These are phyloP conservation scores for Trypanosoma conorhini DNA, from an alignment of 208 protist species.

Conservation along the genomic window DNA sequence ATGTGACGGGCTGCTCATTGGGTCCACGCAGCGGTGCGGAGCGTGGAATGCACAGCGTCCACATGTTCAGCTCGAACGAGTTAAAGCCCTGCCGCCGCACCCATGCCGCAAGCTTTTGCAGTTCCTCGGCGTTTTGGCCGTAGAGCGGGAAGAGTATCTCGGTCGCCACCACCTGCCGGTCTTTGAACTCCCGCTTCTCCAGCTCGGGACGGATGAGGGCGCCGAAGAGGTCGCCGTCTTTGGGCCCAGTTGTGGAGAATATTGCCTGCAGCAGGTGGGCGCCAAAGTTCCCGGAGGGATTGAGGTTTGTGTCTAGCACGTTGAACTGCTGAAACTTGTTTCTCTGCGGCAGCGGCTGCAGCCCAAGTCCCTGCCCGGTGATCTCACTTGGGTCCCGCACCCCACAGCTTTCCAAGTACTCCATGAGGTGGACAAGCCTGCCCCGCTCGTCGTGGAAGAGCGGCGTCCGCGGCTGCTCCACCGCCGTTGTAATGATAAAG, in stretches of 20 bases:
- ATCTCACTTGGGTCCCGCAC: slow-evolving; percentile 66
- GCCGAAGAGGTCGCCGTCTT: slow-evolving; percentile 76
- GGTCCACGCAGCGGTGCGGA: slow-evolving; percentile 32
- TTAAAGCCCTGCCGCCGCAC: slow-evolving; percentile 83
- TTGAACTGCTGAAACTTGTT: slow-evolving; percentile 88
- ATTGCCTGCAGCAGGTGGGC: slow-evolving; percentile 75
- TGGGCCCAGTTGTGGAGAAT: slow-evolving; percentile 69
- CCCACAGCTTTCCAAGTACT: slow-evolving; percentile 61
- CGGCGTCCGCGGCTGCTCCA: slow-evolving; percentile 62
- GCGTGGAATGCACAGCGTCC: slow-evolving; percentile 62
- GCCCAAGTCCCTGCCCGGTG: slow-evolving; percentile 84
- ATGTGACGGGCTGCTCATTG: slow-evolving; percentile 50
- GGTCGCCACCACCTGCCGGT: slow-evolving; percentile 56
- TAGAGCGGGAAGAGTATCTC: slow-evolving; percentile 75
- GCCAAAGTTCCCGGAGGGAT: slow-evolving; percentile 71
- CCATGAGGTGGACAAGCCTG: slow-evolving; percentile 45
- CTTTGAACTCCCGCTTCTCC: slow-evolving; percentile 74
- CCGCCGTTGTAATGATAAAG: slow-evolving; percentile 61
- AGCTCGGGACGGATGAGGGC: slow-evolving; percentile 78
- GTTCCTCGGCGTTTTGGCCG: slow-evolving; percentile 73
- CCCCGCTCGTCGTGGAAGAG: slow-evolving; percentile 46
- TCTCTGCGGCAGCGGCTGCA: slow-evolving; percentile 81
- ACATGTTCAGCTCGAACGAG: slow-evolving; percentile 74
- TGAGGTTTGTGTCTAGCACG: slow-evolving; percentile 67
- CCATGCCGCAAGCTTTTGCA: slow-evolving; percentile 74